Evolutionary conservation across 2,329 filamentous ascomycete genomes (phyloP).

Genomic region (Moelleriella libera): DNA sequence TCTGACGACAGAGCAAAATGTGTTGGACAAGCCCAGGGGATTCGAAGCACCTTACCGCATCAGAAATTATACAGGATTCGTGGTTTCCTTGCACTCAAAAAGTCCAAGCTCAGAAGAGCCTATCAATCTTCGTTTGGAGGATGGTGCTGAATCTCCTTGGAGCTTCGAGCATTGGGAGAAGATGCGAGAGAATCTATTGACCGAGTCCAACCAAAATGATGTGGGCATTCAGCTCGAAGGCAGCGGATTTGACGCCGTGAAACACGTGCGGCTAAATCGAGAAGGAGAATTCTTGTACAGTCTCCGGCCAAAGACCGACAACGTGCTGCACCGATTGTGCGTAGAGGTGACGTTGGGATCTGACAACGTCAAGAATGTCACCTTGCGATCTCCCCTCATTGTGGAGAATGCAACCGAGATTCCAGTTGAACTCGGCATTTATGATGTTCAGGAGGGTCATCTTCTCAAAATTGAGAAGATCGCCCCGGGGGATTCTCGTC

Average conservation of each 20-base stretch:
- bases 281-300: constrained; percentile 89
- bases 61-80: constrained; percentile 90
- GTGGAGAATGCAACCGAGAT: constrained; percentile 97
- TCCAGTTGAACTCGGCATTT: constrained; percentile 84
- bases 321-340: constrained; percentile 74
- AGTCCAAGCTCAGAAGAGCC: constrained; percentile 49
- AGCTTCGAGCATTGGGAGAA: constrained; percentile 94
- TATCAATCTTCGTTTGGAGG: constrained; percentile 62
- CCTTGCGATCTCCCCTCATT: constrained; percentile 77
- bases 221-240: constrained; percentile 79
- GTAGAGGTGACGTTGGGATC: constrained; percentile 83
- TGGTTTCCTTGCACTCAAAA: constrained; percentile 71
- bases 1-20: constrained; percentile 69
- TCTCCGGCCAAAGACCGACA: constrained; percentile 73
- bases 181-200: constrained; percentile 82
- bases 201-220: constrained; percentile 65
- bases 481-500: constrained; percentile 74
- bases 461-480: constrained; percentile 97
- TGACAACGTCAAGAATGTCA: constrained; percentile 98
- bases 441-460: constrained; percentile 73
- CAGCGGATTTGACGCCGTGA: constrained; percentile 84
- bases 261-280: constrained; percentile 78
- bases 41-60: constrained; percentile 88
- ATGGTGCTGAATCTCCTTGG: constrained; percentile 89
- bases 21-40: constrained; percentile 83